Base-by-base conservation (phyloP, 2,329 filamentous ascomycete species). In the Trichophyton equinum region DNA sequence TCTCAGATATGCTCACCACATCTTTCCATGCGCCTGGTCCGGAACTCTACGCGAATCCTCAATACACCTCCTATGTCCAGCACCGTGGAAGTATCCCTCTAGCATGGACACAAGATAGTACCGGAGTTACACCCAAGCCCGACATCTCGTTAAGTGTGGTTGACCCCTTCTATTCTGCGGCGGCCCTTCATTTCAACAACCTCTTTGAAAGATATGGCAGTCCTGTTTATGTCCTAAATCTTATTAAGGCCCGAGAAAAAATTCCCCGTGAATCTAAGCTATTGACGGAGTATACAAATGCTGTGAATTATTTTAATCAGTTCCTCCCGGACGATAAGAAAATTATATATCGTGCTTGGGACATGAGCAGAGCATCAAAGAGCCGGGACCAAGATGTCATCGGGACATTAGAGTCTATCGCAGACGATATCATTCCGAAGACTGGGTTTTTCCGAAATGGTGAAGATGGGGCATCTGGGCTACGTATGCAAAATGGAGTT, bases 401-500 rank as follows among this genome's bases (percentile, higher is more conserved):
- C 66, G 87, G 87, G 25, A 95, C 88, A 1, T 81, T 99, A 2
- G 94, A 99, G 72, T 80, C 81, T 60, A 96, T 97, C 66, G 91
- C 91, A 0, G 89, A 95, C 69, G 87, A 91, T 27, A 89, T 97
- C 0, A 80, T 99, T 51, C 82, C 82, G 0, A 86, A 85, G 25
- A 99, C 92, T 0, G 89, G 91, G 0, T 96, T 99, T 75, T 99
- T 99, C 72, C 91, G 91, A 62, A 97, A 97, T 67, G 94, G 91
- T 5, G 86, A 91, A 64, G 82, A 84, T 38, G 79, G 80, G 1
- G 83, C 84, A 44, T 82, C 82, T 20, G 79, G 82, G 2, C 79
- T 87, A 2, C 82, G 80, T 36, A 83, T 94, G 1, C 94, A 99
- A 71, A 96, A 96, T 65, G 94, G 94, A 8, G 83, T 99, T 46